A percentile compares a stretch with the other conserved stretches of the same genome.
These are phyloP conservation scores for Bremia lactucae DNA, from an alignment of 352 stramenopile genomes.

Conservation along the genomic window DNA sequence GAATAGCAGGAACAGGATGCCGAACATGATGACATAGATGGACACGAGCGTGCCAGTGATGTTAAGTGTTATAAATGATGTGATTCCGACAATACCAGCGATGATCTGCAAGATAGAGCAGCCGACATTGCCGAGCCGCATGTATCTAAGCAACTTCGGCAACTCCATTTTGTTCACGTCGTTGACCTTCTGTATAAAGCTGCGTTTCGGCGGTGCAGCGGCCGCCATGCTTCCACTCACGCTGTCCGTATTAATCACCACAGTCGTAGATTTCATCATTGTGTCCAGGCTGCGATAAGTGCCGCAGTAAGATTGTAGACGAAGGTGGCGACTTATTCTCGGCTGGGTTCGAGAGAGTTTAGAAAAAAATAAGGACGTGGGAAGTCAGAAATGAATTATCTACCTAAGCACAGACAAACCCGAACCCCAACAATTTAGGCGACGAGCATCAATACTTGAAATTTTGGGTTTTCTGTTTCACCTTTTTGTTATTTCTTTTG, in stretches of 20 bases:
- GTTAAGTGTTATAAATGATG: slow-evolving; percentile 84
- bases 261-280: slow-evolving; percentile 68
- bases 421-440: too few species aligned
- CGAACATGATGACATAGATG: slow-evolving; percentile 87
- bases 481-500: too few species aligned
- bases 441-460: too few species aligned
- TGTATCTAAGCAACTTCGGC: slow-evolving; percentile 81
- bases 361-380: slow-evolving; percentile 6
- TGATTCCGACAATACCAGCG: slow-evolving; percentile 69
- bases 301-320: slow-evolving; percentile 2
- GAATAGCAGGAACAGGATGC: slow-evolving; percentile 77
- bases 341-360: slow-evolving; percentile 9
- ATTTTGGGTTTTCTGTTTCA: too few species aligned
- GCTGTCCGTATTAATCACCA: slow-evolving; percentile 74
- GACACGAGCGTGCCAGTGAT: slow-evolving; percentile 82
- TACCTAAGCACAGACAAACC: too few species aligned
- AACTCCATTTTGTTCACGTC: slow-evolving; percentile 86
- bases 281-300: background rate
- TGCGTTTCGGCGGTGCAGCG: slow-evolving; percentile 43
- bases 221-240: slow-evolving; percentile 43
- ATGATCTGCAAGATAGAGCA: slow-evolving; percentile 80
- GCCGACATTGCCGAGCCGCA: slow-evolving; percentile 76
- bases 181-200: slow-evolving; percentile 74
- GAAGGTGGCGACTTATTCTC: slow-evolving; percentile 10
- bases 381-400: slow-evolving; percentile 9